Percentiles rank a stretch among this genome's conserved stretches.
Evolutionary conservation across 352 stramenopile species (phyloP).

Genomic region (Pythium dissimile): DNA sequence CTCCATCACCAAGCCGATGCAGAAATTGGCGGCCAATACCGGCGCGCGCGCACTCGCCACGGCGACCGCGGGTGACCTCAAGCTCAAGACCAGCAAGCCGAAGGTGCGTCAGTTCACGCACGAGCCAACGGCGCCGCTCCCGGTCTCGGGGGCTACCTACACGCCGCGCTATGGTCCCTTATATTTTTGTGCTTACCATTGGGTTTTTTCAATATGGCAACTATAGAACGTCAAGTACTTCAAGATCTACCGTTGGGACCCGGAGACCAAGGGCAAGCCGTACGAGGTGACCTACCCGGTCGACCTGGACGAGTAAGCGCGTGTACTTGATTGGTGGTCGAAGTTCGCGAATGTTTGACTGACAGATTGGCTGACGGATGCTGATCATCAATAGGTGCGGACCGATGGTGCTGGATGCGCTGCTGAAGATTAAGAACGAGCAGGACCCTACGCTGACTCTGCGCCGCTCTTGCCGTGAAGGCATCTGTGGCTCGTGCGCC

Average conservation of each 20-base stretch:
- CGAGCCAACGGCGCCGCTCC: not conserved
- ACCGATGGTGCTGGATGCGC: conserved; percentile 98
- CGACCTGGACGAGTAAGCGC: conserved; percentile 94
- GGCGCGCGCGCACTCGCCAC: conserved; percentile 59
- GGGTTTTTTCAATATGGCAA: too few relatives aligned
- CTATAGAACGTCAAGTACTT: conserved; percentile 96
- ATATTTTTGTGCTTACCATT: not conserved
- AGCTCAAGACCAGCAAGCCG: conserved; percentile 64
- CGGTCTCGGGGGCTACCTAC: not conserved
- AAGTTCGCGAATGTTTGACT: too few relatives aligned
- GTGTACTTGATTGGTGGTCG: too few relatives aligned
- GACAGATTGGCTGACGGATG: conserved; percentile 3
- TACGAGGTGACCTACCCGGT: conserved; percentile 97
- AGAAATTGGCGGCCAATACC: conserved; percentile 33
- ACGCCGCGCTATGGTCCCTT: not conserved
- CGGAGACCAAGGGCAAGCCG: conserved; percentile 92
- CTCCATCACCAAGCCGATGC: conserved; percentile 13
- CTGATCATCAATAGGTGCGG: conserved; percentile 68
- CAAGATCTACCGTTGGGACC: conserved; percentile 99
- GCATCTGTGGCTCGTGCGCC: conserved; percentile 99
- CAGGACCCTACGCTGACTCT: conserved; percentile 99
- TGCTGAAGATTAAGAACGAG: conserved; percentile 99
- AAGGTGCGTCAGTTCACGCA: conserved; percentile 43
- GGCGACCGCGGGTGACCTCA: conserved; percentile 56
- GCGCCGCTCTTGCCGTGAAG: conserved; percentile 97